Percentiles rank a stretch among this genome's conserved stretches.
These are phyloP conservation scores for Pontederia crassipes DNA, from an alignment of 176 grass and related monocot genomes.

Conservation along the genomic window DNA sequence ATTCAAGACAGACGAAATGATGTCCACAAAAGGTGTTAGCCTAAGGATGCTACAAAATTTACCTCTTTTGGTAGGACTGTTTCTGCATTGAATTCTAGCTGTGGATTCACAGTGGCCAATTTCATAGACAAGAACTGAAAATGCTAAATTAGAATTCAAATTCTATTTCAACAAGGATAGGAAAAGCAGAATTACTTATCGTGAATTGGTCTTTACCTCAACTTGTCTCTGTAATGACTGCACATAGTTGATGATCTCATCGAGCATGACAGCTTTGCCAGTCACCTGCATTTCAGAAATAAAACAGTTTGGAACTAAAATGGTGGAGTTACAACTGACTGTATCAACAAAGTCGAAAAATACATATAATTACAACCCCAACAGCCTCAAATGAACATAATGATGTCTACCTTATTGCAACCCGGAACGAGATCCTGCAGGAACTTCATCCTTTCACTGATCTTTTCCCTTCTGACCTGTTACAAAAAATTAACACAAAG, in stretches of 20 bases:
- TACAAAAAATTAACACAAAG: not conserved
- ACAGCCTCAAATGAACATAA: not conserved
- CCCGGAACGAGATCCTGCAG: slow-evolving; percentile 72
- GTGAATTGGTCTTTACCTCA: slow-evolving; percentile 24
- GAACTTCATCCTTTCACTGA: slow-evolving; percentile 81
- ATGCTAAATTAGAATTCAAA: not conserved
- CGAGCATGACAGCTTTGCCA: slow-evolving; percentile 65
- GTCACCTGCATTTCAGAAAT: slow-evolving; percentile 32
- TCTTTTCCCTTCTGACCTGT: slow-evolving; percentile 84
- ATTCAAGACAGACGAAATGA: not conserved
- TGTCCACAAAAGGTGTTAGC: not conserved
- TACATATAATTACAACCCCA: too few species aligned
- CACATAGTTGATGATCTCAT: slow-evolving; percentile 79
- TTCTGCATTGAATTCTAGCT: slow-evolving; percentile 13
- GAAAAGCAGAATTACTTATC: not conserved
- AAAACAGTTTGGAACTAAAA: not conserved
- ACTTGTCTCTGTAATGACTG: slow-evolving; percentile 68
- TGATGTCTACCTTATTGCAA: slow-evolving; percentile 56
- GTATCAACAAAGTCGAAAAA: too few species aligned
- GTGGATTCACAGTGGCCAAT: slow-evolving; percentile 37
- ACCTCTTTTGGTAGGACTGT: slow-evolving; percentile 24
- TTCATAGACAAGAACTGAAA: slow-evolving; percentile 69
- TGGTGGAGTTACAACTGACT: too few species aligned
- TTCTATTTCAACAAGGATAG: not conserved
- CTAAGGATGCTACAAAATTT: slow-evolving; percentile 1